phyloP scores from a whole-genome alignment of 2,329 filamentous ascomycete genomes.

The Penicillium sp. region DNA sequence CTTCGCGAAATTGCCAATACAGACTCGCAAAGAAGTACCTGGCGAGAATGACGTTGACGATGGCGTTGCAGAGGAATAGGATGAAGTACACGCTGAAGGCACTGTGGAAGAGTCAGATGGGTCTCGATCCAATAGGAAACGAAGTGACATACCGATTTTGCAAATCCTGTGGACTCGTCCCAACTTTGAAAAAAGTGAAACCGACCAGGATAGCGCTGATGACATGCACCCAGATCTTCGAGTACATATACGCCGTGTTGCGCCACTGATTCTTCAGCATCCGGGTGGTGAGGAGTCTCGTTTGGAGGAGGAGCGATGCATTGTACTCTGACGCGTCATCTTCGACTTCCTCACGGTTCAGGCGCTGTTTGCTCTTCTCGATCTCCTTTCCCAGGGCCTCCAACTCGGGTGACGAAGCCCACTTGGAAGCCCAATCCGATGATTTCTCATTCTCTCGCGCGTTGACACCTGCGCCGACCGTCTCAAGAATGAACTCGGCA shows the following conservation, averaged over 20 bases:
- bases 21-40: constrained; percentile 7
- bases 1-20: constrained; percentile 9
- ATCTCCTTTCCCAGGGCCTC: neutral
- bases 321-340: constrained; percentile 1
- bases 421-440: constrained; percentile 1
- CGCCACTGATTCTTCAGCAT: constrained; percentile 9
- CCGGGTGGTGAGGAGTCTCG: neutral
- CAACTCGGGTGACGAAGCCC: neutral
- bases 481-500: constrained; percentile 7
- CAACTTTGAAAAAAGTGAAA: constrained; percentile 1
- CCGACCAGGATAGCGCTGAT: constrained; percentile 4
- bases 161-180: constrained; percentile 4
- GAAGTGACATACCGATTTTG: neutral
- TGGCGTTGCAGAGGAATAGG: constrained; percentile 6
- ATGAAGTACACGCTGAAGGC: constrained; percentile 8
- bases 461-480: neutral
- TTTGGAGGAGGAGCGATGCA: neutral
- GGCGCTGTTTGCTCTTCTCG: neutral
- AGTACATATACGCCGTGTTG: constrained; percentile 4
- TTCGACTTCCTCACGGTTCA: neutral
- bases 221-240: constrained; percentile 11
- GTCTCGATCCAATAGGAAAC: neutral
- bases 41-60: constrained; percentile 8
- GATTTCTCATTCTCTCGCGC: constrained; percentile 4
- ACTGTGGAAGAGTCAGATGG: neutral